phyloP scores from a whole-genome alignment of 75 land plant genomes.

The Pinus albicaulis region DNA sequence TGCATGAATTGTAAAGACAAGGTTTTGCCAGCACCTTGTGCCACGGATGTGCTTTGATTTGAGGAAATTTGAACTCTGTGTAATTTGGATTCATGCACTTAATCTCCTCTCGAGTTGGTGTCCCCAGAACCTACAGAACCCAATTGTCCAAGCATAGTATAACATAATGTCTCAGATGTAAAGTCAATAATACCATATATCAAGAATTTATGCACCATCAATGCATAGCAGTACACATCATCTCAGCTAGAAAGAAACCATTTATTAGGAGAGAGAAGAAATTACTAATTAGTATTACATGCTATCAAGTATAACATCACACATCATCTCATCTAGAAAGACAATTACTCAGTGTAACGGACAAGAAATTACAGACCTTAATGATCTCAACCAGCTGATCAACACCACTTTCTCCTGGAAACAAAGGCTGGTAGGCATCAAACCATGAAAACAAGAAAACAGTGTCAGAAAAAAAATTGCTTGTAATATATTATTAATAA shows the following conservation, averaged over 20 bases:
- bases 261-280: no score
- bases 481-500: no score
- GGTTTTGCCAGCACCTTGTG: slow-evolving; percentile 52
- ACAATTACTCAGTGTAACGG: neutral
- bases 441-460: no score
- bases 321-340: neutral
- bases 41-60: slow-evolving; percentile 92
- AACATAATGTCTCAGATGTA: neutral
- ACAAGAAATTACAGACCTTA: slow-evolving; percentile 38
- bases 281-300: no score
- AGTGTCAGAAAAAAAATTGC: no score
- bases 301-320: neutral
- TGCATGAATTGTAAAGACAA: no score
- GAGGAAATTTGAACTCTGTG: slow-evolving; percentile 88
- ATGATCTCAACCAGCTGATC: slow-evolving; percentile 88
- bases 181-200: neutral
- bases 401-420: slow-evolving; percentile 87
- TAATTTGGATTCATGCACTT: slow-evolving; percentile 94
- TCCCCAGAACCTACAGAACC: slow-evolving; percentile 67
- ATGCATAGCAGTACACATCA: neutral
- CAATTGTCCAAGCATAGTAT: neutral
- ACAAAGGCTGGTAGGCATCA: slow-evolving; percentile 53
- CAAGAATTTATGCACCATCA: neutral
- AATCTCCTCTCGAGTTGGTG: slow-evolving; percentile 89
- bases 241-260: no score